Evolutionary conservation across 768 basidiomycete species (phyloP), one percentile per base, ranked within the genome.

Genomic region (Dentipellis fragilis): DNA sequence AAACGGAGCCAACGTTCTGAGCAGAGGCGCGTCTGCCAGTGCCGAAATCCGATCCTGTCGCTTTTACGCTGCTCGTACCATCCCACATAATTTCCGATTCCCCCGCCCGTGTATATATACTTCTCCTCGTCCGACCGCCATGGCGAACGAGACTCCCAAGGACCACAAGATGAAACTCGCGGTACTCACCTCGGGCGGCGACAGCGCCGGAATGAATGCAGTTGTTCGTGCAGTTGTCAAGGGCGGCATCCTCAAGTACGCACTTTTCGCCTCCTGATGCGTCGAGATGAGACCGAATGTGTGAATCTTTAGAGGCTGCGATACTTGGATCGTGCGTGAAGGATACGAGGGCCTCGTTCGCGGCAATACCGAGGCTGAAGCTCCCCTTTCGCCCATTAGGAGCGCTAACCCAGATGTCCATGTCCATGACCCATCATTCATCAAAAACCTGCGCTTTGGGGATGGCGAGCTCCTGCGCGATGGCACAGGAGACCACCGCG

Each of bases 191-290:
- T 90, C 87, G 2, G 96, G 95, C 48, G 95, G 96, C 66, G 96
- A 99, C 76, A 92, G 89, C 72, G 94, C 96, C 52, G 96, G 96
- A 65, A 92, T 93, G 91, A 94, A 95, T 67, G 92, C 93, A 35
- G 90, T 84, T 54, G 95, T 99, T 52, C 89, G 96, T 62, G 80
- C 93, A 0, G 86, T 93, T 48, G 95, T 98, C 60, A 93, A 93
- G 72, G 84, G 84, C 62, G 93, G 87, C 36, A 96, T 99, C 62
- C 76, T 93, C 59, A 86, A 87, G 93, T 93, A 66, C 61, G 82
- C 71, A 22, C 38, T 23, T 17, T 40, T 9, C 9, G 5, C 14
- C 34, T 49, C 51, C 38, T 35, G 29, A 40, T 39, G 42, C 42
- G 34, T 16, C 47, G 38, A 52, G 35, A 47, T 48, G 29, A 39